Conservation (phyloP, 169 alveolate species). For the Theileria parva region DNA sequence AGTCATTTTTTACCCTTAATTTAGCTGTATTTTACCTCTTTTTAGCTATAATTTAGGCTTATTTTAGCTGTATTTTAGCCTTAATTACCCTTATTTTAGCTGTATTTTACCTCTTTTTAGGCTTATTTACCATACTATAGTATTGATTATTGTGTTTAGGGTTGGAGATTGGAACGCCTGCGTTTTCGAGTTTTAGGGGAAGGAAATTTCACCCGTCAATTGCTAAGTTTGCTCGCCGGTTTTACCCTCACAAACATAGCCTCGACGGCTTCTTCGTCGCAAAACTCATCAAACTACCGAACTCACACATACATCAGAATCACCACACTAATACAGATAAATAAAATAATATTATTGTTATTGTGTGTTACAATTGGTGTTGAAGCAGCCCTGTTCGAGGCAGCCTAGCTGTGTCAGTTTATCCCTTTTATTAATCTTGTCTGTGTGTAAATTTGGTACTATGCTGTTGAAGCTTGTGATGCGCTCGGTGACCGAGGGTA, state of each 20-base stretch:
- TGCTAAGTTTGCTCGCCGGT: constrained; percentile 81
- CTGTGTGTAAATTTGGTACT: neutral
- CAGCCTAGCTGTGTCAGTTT: neutral
- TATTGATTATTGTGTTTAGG: constrained; percentile 11
- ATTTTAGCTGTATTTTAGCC: too few species aligned
- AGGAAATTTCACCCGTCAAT: constrained; percentile 88
- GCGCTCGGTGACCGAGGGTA: neutral
- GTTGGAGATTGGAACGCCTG: constrained; percentile 89
- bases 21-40: too few species aligned
- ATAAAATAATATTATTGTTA: too few species aligned
- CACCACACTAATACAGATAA: too few species aligned
- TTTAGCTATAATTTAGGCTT: too few species aligned
- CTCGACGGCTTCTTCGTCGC: constrained; percentile 97
- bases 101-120: too few species aligned
- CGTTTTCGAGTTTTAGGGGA: constrained; percentile 88
- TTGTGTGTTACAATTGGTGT: neutral
- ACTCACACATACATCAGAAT: neutral
- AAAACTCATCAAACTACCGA: constrained; percentile 75
- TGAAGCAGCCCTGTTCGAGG: neutral
- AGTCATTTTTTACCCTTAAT: too few species aligned
- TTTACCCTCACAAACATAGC: constrained; percentile 94
- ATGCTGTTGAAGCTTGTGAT: constrained; percentile 2
- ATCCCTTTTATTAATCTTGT: neutral
- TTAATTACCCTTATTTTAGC: too few species aligned
- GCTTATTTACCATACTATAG: too few species aligned